A percentile compares a stretch with the other conserved stretches of the same genome.
Evolutionary conservation across 1,284 basidiomycete genomes (phyloP).

Genomic region (Tylopilus sp.): DNA sequence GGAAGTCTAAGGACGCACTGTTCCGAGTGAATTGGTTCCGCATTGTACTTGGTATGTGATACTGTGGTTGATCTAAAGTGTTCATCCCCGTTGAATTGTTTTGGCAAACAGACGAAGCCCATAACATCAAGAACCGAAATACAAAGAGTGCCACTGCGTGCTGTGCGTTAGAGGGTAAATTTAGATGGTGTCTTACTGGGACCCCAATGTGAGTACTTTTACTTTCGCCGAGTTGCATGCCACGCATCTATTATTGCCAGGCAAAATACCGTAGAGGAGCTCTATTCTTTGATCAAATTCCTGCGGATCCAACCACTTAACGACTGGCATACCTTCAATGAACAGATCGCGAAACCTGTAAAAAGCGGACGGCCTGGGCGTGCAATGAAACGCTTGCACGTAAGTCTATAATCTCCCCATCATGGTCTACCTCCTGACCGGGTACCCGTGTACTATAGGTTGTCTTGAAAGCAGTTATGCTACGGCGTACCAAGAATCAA

Average conservation of each 20-base stretch:
- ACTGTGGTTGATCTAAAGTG: neutral
- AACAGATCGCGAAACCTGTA: slow-evolving; percentile 77
- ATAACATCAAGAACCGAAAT: slow-evolving; percentile 93
- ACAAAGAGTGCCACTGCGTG: slow-evolving; percentile 84
- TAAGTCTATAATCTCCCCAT: slow-evolving; percentile 28
- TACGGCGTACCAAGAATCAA: slow-evolving; percentile 85
- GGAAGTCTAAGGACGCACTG: slow-evolving; percentile 59
- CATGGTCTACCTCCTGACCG: neutral
- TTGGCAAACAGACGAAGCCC: slow-evolving; percentile 78
- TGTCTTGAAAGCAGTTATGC: slow-evolving; percentile 85
- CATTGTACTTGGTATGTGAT: slow-evolving; percentile 70
- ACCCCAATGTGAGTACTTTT: slow-evolving; percentile 75
- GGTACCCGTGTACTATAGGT: slow-evolving; percentile 41
- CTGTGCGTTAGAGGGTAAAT: slow-evolving; percentile 73
- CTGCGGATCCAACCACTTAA: slow-evolving; percentile 81
- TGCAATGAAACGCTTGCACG: slow-evolving; percentile 84
- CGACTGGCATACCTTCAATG: slow-evolving; percentile 76
- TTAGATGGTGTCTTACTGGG: slow-evolving; percentile 87
- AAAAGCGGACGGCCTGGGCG: slow-evolving; percentile 64
- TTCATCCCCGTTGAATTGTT: neutral
- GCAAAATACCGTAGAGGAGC: slow-evolving; percentile 87
- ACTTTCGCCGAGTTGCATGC: neutral
- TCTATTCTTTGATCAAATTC: slow-evolving; percentile 89
- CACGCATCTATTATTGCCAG: slow-evolving; percentile 29
- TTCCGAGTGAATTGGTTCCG: slow-evolving; percentile 84